phyloP scores from a whole-genome alignment of 768 basidiomycete genomes.

The Neoboletus subvelutipes region DNA sequence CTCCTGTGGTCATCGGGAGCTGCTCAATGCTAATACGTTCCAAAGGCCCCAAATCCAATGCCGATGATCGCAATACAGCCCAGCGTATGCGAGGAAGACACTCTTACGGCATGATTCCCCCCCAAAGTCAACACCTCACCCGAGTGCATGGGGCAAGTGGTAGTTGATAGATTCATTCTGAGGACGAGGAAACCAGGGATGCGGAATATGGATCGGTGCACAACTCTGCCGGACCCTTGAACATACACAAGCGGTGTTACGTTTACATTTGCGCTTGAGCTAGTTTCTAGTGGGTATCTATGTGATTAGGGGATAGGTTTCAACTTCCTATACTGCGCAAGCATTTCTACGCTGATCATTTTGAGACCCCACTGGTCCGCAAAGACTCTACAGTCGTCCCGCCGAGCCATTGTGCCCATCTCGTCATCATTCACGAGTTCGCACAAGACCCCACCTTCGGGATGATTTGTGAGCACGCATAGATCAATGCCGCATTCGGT shows the following conservation, averaged over 20 bases:
- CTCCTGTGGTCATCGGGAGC: too few relatives aligned
- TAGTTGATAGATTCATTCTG: too few relatives aligned
- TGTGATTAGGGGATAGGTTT: not conserved
- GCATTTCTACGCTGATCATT: conserved; percentile 92
- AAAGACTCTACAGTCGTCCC: conserved; percentile 91
- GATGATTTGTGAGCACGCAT: conserved; percentile 67
- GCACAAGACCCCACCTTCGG: conserved; percentile 77
- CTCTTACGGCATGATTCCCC: too few relatives aligned
- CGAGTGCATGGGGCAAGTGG: too few relatives aligned
- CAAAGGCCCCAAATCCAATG: too few relatives aligned
- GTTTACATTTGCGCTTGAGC: not conserved
- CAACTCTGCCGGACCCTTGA: not conserved
- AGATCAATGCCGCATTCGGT: conserved; percentile 91
- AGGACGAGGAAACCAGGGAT: too few relatives aligned
- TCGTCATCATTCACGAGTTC: conserved; percentile 94
- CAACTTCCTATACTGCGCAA: conserved; percentile 44
- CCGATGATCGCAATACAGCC: too few relatives aligned
- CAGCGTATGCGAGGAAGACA: too few relatives aligned
- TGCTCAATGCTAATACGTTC: too few relatives aligned
- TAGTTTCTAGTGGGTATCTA: not conserved
- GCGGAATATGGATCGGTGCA: not conserved
- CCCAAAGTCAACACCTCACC: too few relatives aligned
- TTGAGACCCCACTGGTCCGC: conserved; percentile 88
- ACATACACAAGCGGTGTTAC: not conserved
- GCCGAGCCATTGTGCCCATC: conserved; percentile 87